Evolutionary conservation across 176 grass and related monocot species (phyloP).

Genomic region (Poa annua): DNA sequence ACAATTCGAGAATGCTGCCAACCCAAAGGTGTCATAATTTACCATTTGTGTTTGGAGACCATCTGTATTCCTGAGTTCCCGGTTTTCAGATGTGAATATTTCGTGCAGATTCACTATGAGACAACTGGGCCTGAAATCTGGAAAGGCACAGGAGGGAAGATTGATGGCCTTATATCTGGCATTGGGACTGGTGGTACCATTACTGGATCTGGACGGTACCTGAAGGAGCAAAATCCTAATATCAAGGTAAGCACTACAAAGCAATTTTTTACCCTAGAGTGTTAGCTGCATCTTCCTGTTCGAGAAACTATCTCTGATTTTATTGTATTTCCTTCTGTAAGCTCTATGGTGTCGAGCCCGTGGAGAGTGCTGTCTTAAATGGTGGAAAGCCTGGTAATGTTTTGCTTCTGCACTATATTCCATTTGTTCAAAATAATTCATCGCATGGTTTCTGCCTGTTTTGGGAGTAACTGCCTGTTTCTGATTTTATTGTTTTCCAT

Average conservation of each 20-base stretch:
- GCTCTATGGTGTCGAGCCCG: conserved; percentile 87
- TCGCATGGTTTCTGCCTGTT: too few relatives aligned
- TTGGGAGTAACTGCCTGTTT: too few relatives aligned
- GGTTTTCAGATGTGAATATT: conserved; percentile 40
- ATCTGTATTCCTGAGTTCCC: not conserved
- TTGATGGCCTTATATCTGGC: conserved; percentile 82
- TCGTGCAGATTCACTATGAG: conserved; percentile 81
- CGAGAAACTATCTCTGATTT: conserved; percentile 35
- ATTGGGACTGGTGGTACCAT: conserved; percentile 95
- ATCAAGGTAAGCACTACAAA: conserved; percentile 57
- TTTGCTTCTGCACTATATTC: too few relatives aligned
- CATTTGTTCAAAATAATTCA: too few relatives aligned
- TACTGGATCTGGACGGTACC: conserved; percentile 68
- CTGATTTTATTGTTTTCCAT: too few relatives aligned
- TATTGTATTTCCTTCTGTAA: conserved; percentile 40
- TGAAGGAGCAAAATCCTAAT: conserved; percentile 75
- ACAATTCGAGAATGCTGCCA: conserved; percentile 89
- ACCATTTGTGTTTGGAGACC: conserved; percentile 18
- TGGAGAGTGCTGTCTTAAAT: conserved; percentile 79
- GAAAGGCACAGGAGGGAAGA: conserved; percentile 67
- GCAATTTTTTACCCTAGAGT: not conserved
- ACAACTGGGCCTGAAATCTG: conserved; percentile 97
- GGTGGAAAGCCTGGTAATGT: conserved; percentile 85
- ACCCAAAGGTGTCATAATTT: conserved; percentile 69
- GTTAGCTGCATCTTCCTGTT: not conserved